These are phyloP conservation scores for Barnettozyma sucrosica DNA, from an alignment of 805 yeast species.

Conservation along the genomic window DNA sequence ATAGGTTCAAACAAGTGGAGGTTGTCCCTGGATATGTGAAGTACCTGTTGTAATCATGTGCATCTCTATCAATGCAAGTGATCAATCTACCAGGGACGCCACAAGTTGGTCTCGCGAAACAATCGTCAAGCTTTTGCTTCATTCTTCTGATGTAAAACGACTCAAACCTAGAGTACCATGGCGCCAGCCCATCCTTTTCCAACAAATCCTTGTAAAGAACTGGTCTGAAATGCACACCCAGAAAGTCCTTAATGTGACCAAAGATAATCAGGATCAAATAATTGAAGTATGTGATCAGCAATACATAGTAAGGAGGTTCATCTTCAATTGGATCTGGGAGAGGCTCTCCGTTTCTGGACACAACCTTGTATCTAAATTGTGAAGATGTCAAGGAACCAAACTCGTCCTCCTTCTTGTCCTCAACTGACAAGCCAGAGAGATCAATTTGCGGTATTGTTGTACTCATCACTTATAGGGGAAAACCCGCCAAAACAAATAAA, in stretches of 20 bases:
- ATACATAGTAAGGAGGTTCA: conserved; percentile 80
- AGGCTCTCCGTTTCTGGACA: conserved; percentile 49
- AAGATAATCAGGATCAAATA: conserved; percentile 78
- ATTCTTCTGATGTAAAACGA: conserved; percentile 89
- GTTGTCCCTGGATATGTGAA: conserved; percentile 74
- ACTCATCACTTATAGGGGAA: conserved; percentile 16
- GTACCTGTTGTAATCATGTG: conserved; percentile 57
- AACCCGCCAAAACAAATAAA: background rate
- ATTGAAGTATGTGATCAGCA: conserved; percentile 77
- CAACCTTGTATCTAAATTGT: conserved; percentile 59
- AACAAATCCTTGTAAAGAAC: conserved; percentile 58
- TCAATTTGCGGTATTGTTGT: conserved; percentile 30
- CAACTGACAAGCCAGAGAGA: conserved; percentile 30
- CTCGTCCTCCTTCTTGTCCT: conserved; percentile 50
- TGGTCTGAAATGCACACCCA: conserved; percentile 70
- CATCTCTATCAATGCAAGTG: conserved; percentile 69
- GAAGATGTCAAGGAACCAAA: conserved; percentile 64
- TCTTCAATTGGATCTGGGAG: conserved; percentile 60
- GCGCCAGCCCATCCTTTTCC: conserved; percentile 87
- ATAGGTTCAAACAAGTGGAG: conserved; percentile 73
- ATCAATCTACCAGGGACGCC: conserved; percentile 96
- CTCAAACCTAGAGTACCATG: conserved; percentile 92
- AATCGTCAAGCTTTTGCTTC: conserved; percentile 86
- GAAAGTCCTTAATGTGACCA: conserved; percentile 88
- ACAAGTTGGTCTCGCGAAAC: conserved; percentile 92